Evolutionary conservation across 2,329 filamentous ascomycete genomes (phyloP).

Genomic region (Hyphodiscus sp.): DNA sequence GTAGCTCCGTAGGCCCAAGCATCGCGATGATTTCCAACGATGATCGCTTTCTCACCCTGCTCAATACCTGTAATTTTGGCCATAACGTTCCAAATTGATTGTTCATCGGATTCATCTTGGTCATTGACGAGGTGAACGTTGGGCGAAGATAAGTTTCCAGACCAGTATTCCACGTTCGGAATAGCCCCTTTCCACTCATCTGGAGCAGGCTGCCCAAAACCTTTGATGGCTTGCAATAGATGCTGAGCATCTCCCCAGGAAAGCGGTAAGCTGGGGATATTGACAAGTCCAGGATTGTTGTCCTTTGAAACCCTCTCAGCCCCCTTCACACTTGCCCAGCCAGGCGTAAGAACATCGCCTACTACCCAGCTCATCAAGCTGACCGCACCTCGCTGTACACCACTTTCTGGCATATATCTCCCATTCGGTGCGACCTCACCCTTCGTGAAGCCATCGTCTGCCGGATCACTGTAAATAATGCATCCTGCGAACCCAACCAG

Average conservation of each 20-base stretch:
- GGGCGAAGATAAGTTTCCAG: slow-evolving; percentile 69
- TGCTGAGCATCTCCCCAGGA: slow-evolving; percentile 83
- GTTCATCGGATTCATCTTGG: slow-evolving; percentile 75
- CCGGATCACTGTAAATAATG: slow-evolving; percentile 87
- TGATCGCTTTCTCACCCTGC: slow-evolving; percentile 72
- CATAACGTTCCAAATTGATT: slow-evolving; percentile 89
- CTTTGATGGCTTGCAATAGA: slow-evolving; percentile 68
- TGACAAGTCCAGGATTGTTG: slow-evolving; percentile 64
- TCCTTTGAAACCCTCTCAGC: slow-evolving; percentile 61
- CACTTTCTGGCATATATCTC: slow-evolving; percentile 72
- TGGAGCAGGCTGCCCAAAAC: slow-evolving; percentile 63
- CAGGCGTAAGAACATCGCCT: slow-evolving; percentile 88
- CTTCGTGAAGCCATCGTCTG: slow-evolving; percentile 71
- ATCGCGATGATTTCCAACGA: slow-evolving; percentile 91
- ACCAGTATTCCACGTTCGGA: slow-evolving; percentile 78
- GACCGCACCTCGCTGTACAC: slow-evolving; percentile 76
- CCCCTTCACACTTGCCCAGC: slow-evolving; percentile 66
- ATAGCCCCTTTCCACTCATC: slow-evolving; percentile 71
- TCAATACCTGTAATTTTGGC: slow-evolving; percentile 80
- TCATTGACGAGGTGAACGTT: slow-evolving; percentile 77
- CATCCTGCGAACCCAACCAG: slow-evolving; percentile 79
- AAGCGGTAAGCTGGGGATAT: slow-evolving; percentile 85
- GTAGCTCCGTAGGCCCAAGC: slow-evolving; percentile 84
- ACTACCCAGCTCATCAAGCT: slow-evolving; percentile 75
- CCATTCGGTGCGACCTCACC: slow-evolving; percentile 71